Conservation (phyloP, 2,329 filamentous ascomycete genomes). For the Pseudonectria foliicola region DNA sequence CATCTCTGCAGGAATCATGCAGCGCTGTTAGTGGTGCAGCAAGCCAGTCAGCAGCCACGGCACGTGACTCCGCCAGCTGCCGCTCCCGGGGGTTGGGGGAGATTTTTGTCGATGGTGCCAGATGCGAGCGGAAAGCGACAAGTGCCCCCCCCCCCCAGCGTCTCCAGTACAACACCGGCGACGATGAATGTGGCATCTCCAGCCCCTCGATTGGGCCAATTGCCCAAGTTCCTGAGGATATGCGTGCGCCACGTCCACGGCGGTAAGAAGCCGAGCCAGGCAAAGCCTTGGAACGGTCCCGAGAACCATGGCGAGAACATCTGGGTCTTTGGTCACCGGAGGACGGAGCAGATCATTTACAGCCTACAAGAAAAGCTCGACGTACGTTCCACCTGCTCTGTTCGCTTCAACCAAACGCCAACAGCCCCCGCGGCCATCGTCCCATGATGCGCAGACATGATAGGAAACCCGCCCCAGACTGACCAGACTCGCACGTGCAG, state of each 20-base stretch:
- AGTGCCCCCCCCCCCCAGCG: too few relatives aligned
- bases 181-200: conserved; percentile 31
- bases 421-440: too few relatives aligned
- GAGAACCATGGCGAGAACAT: conserved; percentile 49
- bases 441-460: too few relatives aligned
- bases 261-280: conserved; percentile 13
- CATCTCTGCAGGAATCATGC: neutral
- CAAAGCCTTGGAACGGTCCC: conserved; percentile 20
- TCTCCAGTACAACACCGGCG: conserved; percentile 15
- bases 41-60: conserved; percentile 2
- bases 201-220: conserved; percentile 31
- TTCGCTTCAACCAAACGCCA: too few relatives aligned
- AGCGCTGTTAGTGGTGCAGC: conserved; percentile 3
- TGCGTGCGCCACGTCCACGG: conserved; percentile 34
- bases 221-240: conserved; percentile 35
- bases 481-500: conserved; percentile 14
- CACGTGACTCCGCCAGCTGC: conserved; percentile 19
- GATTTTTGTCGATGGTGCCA: conserved; percentile 13
- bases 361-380: conserved; percentile 39
- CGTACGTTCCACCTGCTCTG: conserved; percentile 27
- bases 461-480: conserved; percentile 2
- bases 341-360: conserved; percentile 45
- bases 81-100: conserved; percentile 12
- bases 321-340: conserved; percentile 47
- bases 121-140: conserved; percentile 8